A percentile compares a stretch with the other conserved stretches of the same genome.
Conservation (phyloP, 1,284 basidiomycete species). For the Mixia osmundae region DNA sequence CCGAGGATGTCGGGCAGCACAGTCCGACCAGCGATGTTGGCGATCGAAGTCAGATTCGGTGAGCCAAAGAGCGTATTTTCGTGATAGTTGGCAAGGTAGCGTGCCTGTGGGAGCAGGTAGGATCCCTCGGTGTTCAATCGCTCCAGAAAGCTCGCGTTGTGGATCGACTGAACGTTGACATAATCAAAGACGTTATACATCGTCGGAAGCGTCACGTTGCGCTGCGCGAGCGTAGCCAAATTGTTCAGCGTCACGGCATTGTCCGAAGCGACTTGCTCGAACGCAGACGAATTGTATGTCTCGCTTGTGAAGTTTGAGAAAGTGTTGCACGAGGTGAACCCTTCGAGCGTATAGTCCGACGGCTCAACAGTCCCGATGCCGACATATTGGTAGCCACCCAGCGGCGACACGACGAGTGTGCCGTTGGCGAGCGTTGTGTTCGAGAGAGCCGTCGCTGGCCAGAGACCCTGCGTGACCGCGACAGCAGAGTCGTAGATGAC, state of each 20-base stretch:
- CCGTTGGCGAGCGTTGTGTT: constrained; percentile 53
- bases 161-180: constrained; percentile 40
- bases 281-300: constrained; percentile 22
- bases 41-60: constrained; percentile 34
- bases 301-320: constrained; percentile 9
- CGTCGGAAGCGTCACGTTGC: constrained; percentile 41
- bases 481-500: constrained; percentile 48
- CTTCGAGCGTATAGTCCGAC: constrained; percentile 53
- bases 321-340: constrained; percentile 51
- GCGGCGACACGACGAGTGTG: constrained; percentile 43
- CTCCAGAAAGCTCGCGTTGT: constrained; percentile 53
- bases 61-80: constrained; percentile 47
- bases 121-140: constrained; percentile 46
- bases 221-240: constrained; percentile 42
- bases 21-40: constrained; percentile 56
- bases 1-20: constrained; percentile 42
- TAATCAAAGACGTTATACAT: constrained; percentile 41
- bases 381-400: constrained; percentile 60
- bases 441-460: constrained; percentile 44
- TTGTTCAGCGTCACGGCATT: constrained; percentile 40
- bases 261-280: constrained; percentile 35
- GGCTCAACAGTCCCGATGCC: constrained; percentile 58
- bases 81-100: constrained; percentile 47
- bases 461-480: constrained; percentile 43
- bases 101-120: constrained; percentile 44